Evolutionary conservation across 192 early-diverging fungal species (phyloP).

Genomic region (Coemansia sp.): DNA sequence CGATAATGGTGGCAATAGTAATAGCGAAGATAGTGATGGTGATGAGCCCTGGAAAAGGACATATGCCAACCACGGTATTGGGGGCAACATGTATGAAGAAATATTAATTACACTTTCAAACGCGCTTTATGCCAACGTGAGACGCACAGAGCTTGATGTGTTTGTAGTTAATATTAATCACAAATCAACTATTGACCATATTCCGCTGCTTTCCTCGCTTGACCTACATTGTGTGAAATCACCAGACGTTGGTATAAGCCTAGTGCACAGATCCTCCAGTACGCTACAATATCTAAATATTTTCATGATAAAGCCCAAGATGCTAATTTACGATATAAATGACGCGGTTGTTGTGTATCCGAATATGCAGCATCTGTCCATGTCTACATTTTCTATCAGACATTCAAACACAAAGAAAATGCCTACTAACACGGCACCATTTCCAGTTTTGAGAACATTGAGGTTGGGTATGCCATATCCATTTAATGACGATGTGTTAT

Average conservation of each 20-base stretch:
- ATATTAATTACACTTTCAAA: no score
- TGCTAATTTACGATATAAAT: background rate
- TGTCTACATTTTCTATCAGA: background rate
- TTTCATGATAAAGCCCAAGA: background rate
- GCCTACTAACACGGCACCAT: background rate
- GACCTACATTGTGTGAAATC: no score
- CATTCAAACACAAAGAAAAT: background rate
- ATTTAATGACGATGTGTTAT: slow-evolving; percentile 10
- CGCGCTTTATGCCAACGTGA: no score
- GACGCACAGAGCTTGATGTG: background rate
- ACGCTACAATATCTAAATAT: background rate
- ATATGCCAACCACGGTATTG: no score
- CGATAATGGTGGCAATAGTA: no score
- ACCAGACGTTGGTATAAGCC: background rate
- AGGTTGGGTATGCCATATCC: background rate
- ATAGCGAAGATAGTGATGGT: no score
- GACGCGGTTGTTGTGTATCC: background rate
- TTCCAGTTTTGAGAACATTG: background rate
- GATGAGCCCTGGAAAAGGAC: no score
- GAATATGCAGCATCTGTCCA: slow-evolving; percentile 1
- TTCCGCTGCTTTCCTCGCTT: no score
- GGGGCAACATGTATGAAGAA: no score
- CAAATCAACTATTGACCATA: background rate
- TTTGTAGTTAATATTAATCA: background rate
- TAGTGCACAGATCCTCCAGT: background rate